phyloP scores from a whole-genome alignment of 441 rosid species.

The Adansonia rubrostipa region DNA sequence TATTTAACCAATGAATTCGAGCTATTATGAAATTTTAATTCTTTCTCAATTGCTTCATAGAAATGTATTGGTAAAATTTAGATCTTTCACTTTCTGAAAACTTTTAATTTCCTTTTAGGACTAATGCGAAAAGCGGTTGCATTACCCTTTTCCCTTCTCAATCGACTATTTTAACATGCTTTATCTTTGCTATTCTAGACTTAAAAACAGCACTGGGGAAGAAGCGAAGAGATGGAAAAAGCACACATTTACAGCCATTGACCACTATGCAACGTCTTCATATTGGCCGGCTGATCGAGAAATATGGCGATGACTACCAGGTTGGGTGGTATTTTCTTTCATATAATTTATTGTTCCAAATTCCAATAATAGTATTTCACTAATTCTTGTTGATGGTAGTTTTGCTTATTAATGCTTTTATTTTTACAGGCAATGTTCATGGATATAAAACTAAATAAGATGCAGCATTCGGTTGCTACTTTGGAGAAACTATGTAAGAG shows the following conservation, averaged over 20 bases:
- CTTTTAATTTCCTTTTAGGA: not conserved
- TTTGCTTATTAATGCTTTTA: not conserved
- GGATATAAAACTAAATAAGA: slow-evolving; percentile 82
- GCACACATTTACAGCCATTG: slow-evolving; percentile 74
- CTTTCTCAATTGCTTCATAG: not conserved
- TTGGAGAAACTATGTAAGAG: slow-evolving; percentile 77
- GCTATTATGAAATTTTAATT: not conserved
- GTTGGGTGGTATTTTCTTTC: slow-evolving; percentile 34
- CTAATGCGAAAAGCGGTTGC: not conserved
- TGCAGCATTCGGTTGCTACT: slow-evolving; percentile 88
- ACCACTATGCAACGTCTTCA: slow-evolving; percentile 75
- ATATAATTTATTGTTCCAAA: not conserved
- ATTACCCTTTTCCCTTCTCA: not conserved
- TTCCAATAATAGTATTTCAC: not conserved
- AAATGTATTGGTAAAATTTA: not conserved
- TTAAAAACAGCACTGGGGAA: slow-evolving; percentile 86
- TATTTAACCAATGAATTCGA: not conserved
- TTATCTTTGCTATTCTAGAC: slow-evolving; percentile 50
- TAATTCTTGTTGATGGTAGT: slow-evolving; percentile 3
- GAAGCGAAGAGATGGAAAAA: slow-evolving; percentile 81
- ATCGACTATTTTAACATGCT: not conserved
- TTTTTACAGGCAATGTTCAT: slow-evolving; percentile 81
- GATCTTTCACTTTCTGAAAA: not conserved
- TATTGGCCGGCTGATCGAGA: slow-evolving; percentile 60
- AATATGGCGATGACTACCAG: slow-evolving; percentile 80